These are phyloP conservation scores for Aspergillus quadricinctus DNA, from an alignment of 2,329 filamentous ascomycete genomes.

Conservation along the genomic window DNA sequence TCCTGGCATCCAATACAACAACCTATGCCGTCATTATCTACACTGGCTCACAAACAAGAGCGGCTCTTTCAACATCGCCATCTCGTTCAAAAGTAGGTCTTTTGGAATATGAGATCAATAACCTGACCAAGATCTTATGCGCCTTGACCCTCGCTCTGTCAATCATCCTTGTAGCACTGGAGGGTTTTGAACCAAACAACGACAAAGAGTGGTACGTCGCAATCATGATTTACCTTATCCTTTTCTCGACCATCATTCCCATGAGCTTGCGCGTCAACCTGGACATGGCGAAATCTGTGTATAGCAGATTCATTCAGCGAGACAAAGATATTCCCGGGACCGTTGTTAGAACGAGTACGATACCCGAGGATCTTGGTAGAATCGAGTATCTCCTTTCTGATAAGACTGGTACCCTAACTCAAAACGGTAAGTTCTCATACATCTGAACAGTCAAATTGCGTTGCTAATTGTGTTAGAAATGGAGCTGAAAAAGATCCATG, in stretches of 20 bases:
- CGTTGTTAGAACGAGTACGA: slow-evolving; percentile 92
- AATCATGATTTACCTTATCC: slow-evolving; percentile 94
- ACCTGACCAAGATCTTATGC: slow-evolving; percentile 91
- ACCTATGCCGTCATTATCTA: slow-evolving; percentile 90
- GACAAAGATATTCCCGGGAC: slow-evolving; percentile 87
- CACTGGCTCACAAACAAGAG: slow-evolving; percentile 88
- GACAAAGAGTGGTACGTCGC: slow-evolving; percentile 79
- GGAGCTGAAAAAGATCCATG: slow-evolving; percentile 98
- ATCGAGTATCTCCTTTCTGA: slow-evolving; percentile 96
- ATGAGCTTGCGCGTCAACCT: slow-evolving; percentile 95
- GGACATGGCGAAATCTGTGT: slow-evolving; percentile 94
- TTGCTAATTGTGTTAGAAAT: slow-evolving; percentile 58
- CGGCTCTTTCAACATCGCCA: slow-evolving; percentile 84
- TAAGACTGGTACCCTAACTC: slow-evolving; percentile 96
- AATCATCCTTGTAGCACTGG: slow-evolving; percentile 78
- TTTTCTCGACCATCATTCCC: slow-evolving; percentile 98
- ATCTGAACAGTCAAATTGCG: not conserved
- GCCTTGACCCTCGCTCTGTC: slow-evolving; percentile 81
- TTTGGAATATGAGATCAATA: slow-evolving; percentile 94
- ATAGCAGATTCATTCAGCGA: slow-evolving; percentile 90
- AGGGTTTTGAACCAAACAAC: slow-evolving; percentile 64
- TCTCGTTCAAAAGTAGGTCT: slow-evolving; percentile 92
- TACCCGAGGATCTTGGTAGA: slow-evolving; percentile 89
- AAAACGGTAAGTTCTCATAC: slow-evolving; percentile 58
- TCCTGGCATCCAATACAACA: slow-evolving; percentile 86